These are phyloP conservation scores for Stephanodiscus minutulus DNA, from an alignment of 108 stramenopile genomes.

Conservation along the genomic window DNA sequence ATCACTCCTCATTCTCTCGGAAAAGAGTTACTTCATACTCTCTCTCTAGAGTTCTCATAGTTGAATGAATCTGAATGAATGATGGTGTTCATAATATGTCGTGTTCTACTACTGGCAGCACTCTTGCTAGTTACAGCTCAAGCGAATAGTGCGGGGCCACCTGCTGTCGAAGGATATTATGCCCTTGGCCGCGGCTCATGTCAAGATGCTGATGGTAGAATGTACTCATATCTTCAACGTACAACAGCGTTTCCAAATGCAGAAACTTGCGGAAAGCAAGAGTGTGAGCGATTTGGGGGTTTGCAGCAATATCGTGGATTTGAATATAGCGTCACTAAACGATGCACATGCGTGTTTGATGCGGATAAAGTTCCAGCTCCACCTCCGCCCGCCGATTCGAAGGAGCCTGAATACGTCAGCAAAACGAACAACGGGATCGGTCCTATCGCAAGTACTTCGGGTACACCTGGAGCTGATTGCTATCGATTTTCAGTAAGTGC, in stretches of 20 bases:
- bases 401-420: constrained; percentile 33
- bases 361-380: constrained; percentile 32
- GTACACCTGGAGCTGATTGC: constrained; percentile 36
- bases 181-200: constrained; percentile 39
- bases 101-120: no score
- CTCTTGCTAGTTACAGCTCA: neutral
- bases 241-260: constrained; percentile 35
- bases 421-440: constrained; percentile 26
- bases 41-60: no score
- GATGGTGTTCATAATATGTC: no score
- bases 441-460: constrained; percentile 14
- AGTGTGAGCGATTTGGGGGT: constrained; percentile 33
- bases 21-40: no score
- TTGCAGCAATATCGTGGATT: constrained; percentile 36
- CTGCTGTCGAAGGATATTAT: constrained; percentile 25
- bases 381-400: constrained; percentile 9
- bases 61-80: no score
- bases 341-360: constrained; percentile 48
- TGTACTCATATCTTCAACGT: constrained; percentile 44
- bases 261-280: constrained; percentile 22
- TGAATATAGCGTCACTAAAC: constrained; percentile 40
- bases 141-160: neutral
- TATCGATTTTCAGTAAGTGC: constrained; percentile 16
- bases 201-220: constrained; percentile 26
- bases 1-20: no score